Conservation (phyloP, 805 yeast species). For the Cyberlindnera japonica region DNA sequence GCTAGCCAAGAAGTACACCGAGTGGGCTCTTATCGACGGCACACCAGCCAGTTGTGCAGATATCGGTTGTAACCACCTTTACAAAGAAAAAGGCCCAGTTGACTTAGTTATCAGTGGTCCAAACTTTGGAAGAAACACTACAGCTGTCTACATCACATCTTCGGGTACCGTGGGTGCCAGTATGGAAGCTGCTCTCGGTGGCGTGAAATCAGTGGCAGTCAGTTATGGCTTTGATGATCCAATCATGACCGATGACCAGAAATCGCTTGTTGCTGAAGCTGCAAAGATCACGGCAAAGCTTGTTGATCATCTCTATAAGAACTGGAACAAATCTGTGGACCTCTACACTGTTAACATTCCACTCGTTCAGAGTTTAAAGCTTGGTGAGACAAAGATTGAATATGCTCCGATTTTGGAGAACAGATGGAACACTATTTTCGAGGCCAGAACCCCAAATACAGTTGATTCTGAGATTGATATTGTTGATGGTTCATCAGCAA, state of each 20-base stretch:
- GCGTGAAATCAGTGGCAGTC: constrained; percentile 67
- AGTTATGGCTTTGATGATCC: constrained; percentile 74
- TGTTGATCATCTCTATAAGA: constrained; percentile 50
- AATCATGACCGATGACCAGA: constrained; percentile 41
- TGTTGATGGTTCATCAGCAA: constrained; percentile 42
- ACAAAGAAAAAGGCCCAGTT: constrained; percentile 51
- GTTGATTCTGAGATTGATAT: constrained; percentile 36
- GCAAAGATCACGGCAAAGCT: constrained; percentile 63
- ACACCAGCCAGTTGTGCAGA: constrained; percentile 97
- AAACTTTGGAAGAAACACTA: constrained; percentile 89
- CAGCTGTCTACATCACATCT: constrained; percentile 82
- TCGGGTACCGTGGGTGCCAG: constrained; percentile 98
- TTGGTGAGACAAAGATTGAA: constrained; percentile 55
- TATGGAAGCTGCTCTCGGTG: constrained; percentile 79
- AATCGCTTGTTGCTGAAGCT: constrained; percentile 48
- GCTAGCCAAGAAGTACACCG: constrained; percentile 44
- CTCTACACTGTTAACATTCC: constrained; percentile 86
- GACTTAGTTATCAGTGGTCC: constrained; percentile 94
- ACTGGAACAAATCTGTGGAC: constrained; percentile 61
- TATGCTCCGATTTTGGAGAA: constrained; percentile 82
- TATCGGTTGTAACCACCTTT: constrained; percentile 76
- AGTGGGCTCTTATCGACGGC: constrained; percentile 86
- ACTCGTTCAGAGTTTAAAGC: constrained; percentile 47
- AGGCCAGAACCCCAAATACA: constrained; percentile 16
- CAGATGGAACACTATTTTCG: constrained; percentile 69